Base-by-base conservation (phyloP, 441 rosid genomes). In the Populus tomentosa region DNA sequence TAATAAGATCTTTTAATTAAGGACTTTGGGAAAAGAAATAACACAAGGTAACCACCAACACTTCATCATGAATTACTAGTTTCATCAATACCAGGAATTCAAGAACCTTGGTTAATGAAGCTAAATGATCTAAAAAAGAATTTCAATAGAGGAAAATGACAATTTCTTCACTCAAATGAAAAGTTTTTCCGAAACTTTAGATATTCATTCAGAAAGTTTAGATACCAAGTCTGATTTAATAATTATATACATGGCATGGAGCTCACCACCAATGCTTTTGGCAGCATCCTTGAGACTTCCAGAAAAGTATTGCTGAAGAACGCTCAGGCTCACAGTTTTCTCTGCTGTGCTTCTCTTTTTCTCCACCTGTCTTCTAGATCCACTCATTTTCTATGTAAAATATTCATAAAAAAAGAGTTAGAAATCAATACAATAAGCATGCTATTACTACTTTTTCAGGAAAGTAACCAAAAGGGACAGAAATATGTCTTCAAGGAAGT, bases 201-300 rank as follows among this genome's bases (percentile, higher is more conserved):
- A 53, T 13, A 30, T 67, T 36, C 70, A 28, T 26, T 26, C 28
- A 26, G 28, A 26, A 26, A 26, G 28, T 26, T 26, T 26, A 26
- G 28, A 26, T 26, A 26, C 28, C 28, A 59, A 63, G 18, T 61
- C 30, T 7, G 33, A 21, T 70, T 50, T 61, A 66, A 56, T 24
- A 13, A 11, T 74, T 35, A 77, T 76, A 71, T 7, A 77, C 35
- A 61, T 56, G 36, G 78, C 62, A 76, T 53, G 28, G 69, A 77
- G 30, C 92, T 89, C 82, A 95, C 99, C 98, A 23, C 99, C 95
- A 78, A 93, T 92, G 84, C 93, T 88, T 87, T 93, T 95, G 63
- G 98, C 97, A 78, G 99, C 99, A 87, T 92, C 97, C 84, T 95
- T 95, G 70, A 95, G 88, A 86, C 98, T 95, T 80, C 98, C 98